Conservation (phyloP, 2,329 filamentous ascomycete species). For the Colletotrichum aenigma region DNA sequence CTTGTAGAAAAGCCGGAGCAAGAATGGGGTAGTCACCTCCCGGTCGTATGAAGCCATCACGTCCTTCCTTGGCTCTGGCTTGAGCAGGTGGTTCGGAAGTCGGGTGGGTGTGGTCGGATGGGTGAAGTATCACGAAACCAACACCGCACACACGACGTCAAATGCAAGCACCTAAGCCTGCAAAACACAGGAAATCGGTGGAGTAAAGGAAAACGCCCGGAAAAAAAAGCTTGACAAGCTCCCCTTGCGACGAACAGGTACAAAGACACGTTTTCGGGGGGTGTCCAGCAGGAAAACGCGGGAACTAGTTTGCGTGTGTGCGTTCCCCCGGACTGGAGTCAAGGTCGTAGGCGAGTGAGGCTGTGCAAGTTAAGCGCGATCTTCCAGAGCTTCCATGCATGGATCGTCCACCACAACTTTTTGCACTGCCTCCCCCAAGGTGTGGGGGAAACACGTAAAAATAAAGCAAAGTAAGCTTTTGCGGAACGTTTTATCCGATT, state of each 20-base stretch:
- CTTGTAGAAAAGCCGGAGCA: slow-evolving; percentile 85
- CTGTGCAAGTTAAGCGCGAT: slow-evolving; percentile 22
- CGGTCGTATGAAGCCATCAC: slow-evolving; percentile 51
- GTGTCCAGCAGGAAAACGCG: background rate
- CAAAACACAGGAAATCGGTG: background rate
- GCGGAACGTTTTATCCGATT: slow-evolving; percentile 13
- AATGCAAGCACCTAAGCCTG: background rate
- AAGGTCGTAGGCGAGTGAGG: slow-evolving; percentile 22
- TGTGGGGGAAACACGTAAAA: slow-evolving; percentile 7
- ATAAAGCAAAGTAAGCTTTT: slow-evolving; percentile 9
- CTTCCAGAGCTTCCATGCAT: slow-evolving; percentile 20
- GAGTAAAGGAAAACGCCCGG: background rate
- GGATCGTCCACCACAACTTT: slow-evolving; percentile 18
- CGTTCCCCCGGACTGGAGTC: slow-evolving; percentile 15
- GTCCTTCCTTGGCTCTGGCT: background rate
- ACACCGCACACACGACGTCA: background rate
- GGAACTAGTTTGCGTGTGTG: slow-evolving; percentile 8
- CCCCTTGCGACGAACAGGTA: slow-evolving; percentile 19
- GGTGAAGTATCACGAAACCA: background rate
- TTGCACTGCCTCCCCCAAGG: background rate
- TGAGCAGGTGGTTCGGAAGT: background rate
- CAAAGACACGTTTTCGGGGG: slow-evolving; percentile 11
- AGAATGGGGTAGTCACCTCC: slow-evolving; percentile 77
- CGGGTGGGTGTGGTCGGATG: background rate
- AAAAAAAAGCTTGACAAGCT: slow-evolving; percentile 14